Percentiles rank a stretch among this genome's conserved stretches.
These are phyloP conservation scores for Mycena venus DNA, from an alignment of 768 basidiomycete species.

Conservation along the genomic window DNA sequence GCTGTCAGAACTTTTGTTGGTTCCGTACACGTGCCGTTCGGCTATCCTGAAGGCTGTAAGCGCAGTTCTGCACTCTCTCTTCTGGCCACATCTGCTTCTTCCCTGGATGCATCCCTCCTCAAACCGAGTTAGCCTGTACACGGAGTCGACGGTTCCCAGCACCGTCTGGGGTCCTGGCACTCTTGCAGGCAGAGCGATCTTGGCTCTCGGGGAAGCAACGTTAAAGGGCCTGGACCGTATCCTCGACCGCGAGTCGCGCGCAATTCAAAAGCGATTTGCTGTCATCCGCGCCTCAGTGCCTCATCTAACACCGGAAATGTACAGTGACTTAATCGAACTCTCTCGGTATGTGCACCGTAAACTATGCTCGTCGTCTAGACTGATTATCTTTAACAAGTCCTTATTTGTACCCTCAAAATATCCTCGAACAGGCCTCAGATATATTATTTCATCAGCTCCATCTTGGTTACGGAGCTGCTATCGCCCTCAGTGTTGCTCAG, in stretches of 20 bases:
- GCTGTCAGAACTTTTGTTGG: neutral
- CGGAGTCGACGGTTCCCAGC: slow-evolving; percentile 12
- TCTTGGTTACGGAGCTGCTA: neutral
- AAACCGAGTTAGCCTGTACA: neutral
- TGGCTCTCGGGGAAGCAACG: slow-evolving; percentile 9
- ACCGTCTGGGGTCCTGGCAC: slow-evolving; percentile 20
- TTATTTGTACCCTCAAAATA: slow-evolving; percentile 1
- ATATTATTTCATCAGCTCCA: neutral
- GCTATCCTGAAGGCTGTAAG: too few species aligned
- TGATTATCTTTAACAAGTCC: neutral
- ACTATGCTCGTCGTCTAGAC: neutral
- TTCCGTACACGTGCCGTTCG: too few species aligned
- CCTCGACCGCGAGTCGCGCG: slow-evolving; percentile 13
- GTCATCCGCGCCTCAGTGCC: neutral
- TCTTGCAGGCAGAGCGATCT: slow-evolving; percentile 3
- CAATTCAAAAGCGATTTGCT: slow-evolving; percentile 7
- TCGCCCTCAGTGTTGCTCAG: neutral
- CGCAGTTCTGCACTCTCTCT: too few species aligned
- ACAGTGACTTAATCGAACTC: slow-evolving; percentile 19
- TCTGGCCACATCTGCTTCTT: neutral
- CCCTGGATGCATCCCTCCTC: slow-evolving; percentile 19
- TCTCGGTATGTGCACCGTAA: slow-evolving; percentile 2
- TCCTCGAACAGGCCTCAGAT: neutral
- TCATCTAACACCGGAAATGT: slow-evolving; percentile 2
- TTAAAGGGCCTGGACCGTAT: slow-evolving; percentile 12